A percentile compares a stretch with the other conserved stretches of the same genome.
These are phyloP conservation scores for Glonium stellatum DNA, from an alignment of 495 filamentous ascomycete species.

Conservation along the genomic window DNA sequence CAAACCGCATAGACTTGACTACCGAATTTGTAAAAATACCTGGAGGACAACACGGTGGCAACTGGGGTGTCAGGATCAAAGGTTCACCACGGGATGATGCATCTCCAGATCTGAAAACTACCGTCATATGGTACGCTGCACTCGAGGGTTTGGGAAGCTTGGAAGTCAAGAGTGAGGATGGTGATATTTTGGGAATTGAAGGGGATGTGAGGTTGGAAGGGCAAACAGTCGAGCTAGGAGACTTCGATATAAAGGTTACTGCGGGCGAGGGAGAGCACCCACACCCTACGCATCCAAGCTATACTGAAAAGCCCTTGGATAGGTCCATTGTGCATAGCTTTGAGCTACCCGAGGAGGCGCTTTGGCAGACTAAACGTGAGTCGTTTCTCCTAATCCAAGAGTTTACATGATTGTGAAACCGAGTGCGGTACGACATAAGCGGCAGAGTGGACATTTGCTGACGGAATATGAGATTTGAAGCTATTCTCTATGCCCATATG, in stretches of 20 bases:
- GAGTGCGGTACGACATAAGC: not conserved
- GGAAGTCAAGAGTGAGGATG: conserved; percentile 48
- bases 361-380: conserved; percentile 80
- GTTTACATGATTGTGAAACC: too few relatives aligned
- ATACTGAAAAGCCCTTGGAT: conserved; percentile 67
- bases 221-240: conserved; percentile 65
- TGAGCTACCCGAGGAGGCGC: conserved; percentile 54
- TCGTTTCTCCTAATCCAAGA: conserved; percentile 14
- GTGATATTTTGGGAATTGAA: conserved; percentile 50
- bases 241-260: conserved; percentile 76
- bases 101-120: conserved; percentile 57
- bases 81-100: conserved; percentile 69
- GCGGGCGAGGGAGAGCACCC: conserved; percentile 54
- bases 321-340: conserved; percentile 67
- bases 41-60: conserved; percentile 79
- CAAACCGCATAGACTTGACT: conserved; percentile 80
- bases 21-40: conserved; percentile 92
- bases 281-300: conserved; percentile 53
- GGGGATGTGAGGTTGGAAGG: conserved; percentile 72
- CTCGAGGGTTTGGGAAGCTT: conserved; percentile 71
- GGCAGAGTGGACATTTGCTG: conserved; percentile 8
- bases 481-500: conserved; percentile 66
- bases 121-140: conserved; percentile 71
- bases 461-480: conserved; percentile 26
- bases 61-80: conserved; percentile 84